Evolutionary conservation across 1,284 basidiomycete species (phyloP), one percentile per base, ranked within the genome.

Genomic region (Cystobasidiaceae sp.): DNA sequence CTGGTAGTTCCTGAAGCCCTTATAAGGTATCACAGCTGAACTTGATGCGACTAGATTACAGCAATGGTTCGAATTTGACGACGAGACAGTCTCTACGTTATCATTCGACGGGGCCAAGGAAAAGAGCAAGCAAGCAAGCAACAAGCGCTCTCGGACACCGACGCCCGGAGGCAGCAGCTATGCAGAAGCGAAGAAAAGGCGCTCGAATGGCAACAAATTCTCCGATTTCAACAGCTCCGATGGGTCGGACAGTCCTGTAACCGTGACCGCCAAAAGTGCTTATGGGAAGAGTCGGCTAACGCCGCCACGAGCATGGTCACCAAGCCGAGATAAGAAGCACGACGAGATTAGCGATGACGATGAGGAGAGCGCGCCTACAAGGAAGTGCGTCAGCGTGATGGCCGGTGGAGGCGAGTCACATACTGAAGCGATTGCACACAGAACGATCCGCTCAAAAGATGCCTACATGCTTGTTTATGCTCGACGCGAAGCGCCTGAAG

Each of bases 51-150:
- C 45, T 71, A 91, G 89, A 48, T 81, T 81, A 46, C 77, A 82
- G 39, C 81, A 84, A n/a, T 96, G 92, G 92, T 92, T 86, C 74
- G 84, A 86, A 68, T 94, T 90, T 76, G 90, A 93, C 70, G 92
- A 96, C 73, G 91, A 93, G 73, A 56, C 56, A 0, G 75, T 75
- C 30, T 50, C 39, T 4, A 7, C 8, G 13, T 44, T 56, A n/a
- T 17, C 32, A 41, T n/a, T 56, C 7, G 23, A n/a, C n/a, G n/a
- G 37, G 11, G 11, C n/a, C 37, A 54, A 8, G 34, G 45, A 48
- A n/a, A n/a, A 39, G 37, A 39, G 23, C 54, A 13, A 5, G 19
- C 8, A 43, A 45, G 25, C 43, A 27, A 37, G 17, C 15, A 25
- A n/a, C 13, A 48, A 48, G 23, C 61, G 2, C 70, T 74, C 62